These are phyloP conservation scores for Quercus glauca DNA, from an alignment of 306 rosid species.

Conservation along the genomic window DNA sequence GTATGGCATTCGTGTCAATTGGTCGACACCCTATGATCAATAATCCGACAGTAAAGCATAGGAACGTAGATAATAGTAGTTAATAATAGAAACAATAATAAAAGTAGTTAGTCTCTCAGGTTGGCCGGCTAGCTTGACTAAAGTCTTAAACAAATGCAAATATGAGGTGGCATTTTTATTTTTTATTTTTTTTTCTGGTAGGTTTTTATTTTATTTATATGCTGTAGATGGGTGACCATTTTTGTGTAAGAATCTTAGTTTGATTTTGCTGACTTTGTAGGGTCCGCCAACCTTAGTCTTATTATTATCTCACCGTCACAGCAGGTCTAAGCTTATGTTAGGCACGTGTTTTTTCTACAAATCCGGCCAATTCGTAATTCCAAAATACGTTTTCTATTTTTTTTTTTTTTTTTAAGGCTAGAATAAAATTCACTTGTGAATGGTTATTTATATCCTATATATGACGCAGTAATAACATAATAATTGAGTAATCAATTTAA, in stretches of 20 bases:
- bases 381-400: background rate
- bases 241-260: constrained; percentile 2
- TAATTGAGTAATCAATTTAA: too few species aligned
- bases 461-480: too few species aligned
- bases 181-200: background rate
- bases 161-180: constrained; percentile 32
- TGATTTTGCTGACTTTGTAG: constrained; percentile 38
- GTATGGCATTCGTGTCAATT: background rate
- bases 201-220: background rate
- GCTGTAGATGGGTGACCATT: constrained; percentile 15
- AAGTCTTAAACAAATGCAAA: constrained; percentile 29
- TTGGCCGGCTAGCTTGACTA: constrained; percentile 56
- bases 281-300: constrained; percentile 36
- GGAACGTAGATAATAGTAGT: background rate
- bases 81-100: background rate
- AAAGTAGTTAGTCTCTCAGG: background rate
- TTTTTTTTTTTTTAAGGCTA: too few species aligned
- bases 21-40: background rate
- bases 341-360: constrained; percentile 13
- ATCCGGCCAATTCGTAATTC: background rate
- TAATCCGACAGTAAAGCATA: background rate
- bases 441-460: too few species aligned
- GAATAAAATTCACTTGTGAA: too few species aligned
- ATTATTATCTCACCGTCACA: constrained; percentile 35
- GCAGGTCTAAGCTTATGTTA: constrained; percentile 4